Evolutionary conservation across 345 rosid species (phyloP).

Genomic region (Euphorbia lathyris): DNA sequence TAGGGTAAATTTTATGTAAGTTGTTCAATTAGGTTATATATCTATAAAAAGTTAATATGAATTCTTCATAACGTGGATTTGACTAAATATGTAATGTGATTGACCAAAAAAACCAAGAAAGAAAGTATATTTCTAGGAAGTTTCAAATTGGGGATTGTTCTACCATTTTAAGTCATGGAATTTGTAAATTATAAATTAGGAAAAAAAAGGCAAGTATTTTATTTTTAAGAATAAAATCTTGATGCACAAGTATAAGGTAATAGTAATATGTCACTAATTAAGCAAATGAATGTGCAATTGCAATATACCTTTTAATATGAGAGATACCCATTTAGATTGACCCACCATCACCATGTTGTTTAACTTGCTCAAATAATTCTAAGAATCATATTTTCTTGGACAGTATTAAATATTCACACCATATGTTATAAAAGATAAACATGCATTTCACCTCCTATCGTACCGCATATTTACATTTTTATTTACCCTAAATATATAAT

Average conservation of each 20-base stretch:
- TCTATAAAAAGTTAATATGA: not conserved
- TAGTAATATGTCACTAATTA: not conserved
- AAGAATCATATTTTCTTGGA: too few relatives aligned
- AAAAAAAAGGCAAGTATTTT: too few relatives aligned
- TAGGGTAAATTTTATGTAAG: too few relatives aligned
- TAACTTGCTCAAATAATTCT: too few relatives aligned
- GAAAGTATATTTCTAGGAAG: constrained; percentile 16
- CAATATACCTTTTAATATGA: not conserved
- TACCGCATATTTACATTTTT: too few relatives aligned
- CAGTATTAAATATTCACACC: too few relatives aligned
- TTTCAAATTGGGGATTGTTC: constrained; percentile 23
- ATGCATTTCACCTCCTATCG: too few relatives aligned
- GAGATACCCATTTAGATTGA: too few relatives aligned
- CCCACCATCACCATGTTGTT: not conserved
- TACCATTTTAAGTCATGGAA: constrained; percentile 8
- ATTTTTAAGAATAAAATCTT: not conserved
- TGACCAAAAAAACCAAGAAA: not conserved
- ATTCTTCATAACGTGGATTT: constrained; percentile 4
- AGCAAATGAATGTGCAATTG: not conserved
- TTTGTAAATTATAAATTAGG: not conserved
- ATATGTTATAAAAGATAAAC: too few relatives aligned
- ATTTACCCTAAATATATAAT: too few relatives aligned
- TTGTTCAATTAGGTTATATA: too few relatives aligned
- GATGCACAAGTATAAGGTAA: not conserved
- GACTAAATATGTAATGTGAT: not conserved